These are phyloP conservation scores for Zygosaccharomyces rouxii DNA, from an alignment of 805 yeast genomes.

Conservation along the genomic window DNA sequence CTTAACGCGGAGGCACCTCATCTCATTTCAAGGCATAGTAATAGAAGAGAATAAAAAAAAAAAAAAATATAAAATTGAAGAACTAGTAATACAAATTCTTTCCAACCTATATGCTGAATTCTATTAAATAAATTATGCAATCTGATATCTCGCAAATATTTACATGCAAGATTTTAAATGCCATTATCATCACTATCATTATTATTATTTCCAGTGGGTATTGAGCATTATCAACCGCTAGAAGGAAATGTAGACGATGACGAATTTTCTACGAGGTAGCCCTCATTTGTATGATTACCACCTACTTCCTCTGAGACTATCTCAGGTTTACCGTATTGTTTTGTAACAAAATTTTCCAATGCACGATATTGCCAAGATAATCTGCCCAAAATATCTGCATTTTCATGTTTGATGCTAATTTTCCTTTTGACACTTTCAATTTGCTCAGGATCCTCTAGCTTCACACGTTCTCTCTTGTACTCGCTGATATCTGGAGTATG, in stretches of 20 bases:
- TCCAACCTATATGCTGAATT: not conserved
- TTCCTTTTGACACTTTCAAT: constrained; percentile 29
- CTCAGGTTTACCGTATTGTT: constrained; percentile 11
- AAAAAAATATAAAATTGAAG: not conserved
- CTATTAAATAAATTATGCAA: not conserved
- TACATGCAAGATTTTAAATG: not conserved
- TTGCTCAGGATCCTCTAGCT: constrained; percentile 23
- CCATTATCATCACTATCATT: not conserved
- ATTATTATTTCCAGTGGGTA: not conserved
- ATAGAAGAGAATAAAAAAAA: not conserved
- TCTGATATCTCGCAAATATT: not conserved
- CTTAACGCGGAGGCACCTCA: not conserved
- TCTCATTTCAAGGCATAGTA: not conserved
- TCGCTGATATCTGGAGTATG: constrained; percentile 54
- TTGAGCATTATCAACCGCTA: not conserved
- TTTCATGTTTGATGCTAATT: constrained; percentile 27
- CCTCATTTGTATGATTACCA: constrained; percentile 1
- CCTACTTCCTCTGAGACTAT: constrained; percentile 1
- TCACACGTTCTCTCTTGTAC: constrained; percentile 43
- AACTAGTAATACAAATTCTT: not conserved
- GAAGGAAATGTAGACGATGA: constrained; percentile 10
- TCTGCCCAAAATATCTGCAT: constrained; percentile 17
- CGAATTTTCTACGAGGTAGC: constrained; percentile 1
- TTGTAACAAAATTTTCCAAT: constrained; percentile 16
- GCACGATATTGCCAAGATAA: constrained; percentile 31